These are phyloP conservation scores for Boletus rubropictus DNA, from an alignment of 768 basidiomycete species.

Conservation along the genomic window DNA sequence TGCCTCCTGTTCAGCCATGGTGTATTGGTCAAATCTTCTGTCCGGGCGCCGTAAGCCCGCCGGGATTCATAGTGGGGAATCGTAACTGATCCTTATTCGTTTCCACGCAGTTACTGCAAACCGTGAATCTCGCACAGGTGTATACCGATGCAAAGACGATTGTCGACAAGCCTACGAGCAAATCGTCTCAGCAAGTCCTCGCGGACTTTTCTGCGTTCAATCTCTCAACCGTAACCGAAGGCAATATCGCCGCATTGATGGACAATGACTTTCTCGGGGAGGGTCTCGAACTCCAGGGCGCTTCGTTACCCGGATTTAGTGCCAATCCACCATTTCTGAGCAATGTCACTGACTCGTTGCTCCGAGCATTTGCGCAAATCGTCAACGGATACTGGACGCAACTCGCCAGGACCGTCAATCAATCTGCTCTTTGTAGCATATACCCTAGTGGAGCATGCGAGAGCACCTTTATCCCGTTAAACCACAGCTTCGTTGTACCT, in stretches of 20 bases:
- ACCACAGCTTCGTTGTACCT: conserved; percentile 87
- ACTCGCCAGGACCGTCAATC: conserved; percentile 71
- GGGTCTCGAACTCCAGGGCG: conserved; percentile 72
- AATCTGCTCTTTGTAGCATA: conserved; percentile 55
- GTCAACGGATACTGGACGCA: conserved; percentile 85
- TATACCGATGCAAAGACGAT: conserved; percentile 84
- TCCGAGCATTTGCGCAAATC: conserved; percentile 66
- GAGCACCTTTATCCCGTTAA: conserved; percentile 82
- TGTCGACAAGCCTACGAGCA: conserved; percentile 82
- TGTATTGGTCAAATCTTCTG: conserved; percentile 77
- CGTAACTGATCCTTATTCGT: not conserved
- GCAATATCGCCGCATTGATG: conserved; percentile 61
- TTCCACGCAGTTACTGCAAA: conserved; percentile 63
- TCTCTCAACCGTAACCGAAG: conserved; percentile 47
- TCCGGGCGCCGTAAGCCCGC: conserved; percentile 55
- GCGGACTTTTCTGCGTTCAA: conserved; percentile 51
- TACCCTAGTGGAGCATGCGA: conserved; percentile 53
- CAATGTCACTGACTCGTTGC: conserved; percentile 62
- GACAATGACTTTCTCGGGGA: conserved; percentile 76
- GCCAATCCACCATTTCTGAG: conserved; percentile 59
- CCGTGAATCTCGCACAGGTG: conserved; percentile 70
- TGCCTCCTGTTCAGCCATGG: conserved; percentile 72
- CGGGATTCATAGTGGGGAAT: too few species aligned
- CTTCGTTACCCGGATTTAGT: conserved; percentile 57
- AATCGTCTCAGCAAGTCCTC: conserved; percentile 58